Evolutionary conservation across 1,284 basidiomycete genomes (phyloP), one percentile per base, ranked within the genome.

Genomic region (Albatrellus sp.): DNA sequence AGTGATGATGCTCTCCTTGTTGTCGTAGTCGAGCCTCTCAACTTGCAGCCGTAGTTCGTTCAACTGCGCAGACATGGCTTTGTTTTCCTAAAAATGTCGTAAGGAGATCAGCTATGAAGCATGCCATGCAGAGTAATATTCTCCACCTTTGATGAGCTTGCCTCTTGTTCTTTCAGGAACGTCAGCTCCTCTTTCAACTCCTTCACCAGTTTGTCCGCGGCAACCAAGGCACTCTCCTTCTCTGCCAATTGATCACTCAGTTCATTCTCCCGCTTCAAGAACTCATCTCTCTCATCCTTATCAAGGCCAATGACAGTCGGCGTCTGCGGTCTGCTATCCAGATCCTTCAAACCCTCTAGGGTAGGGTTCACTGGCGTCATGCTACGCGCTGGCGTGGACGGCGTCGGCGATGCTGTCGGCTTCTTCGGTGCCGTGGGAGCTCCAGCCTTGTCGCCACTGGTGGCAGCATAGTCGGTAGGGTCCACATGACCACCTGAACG

Each of bases 241-340:
- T 98, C 94, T 1, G 88, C 89, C 39, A 99, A 69, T 57, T 85
- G 75, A 63, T 99, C 94, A 51, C 82, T 91, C 48, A 99, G 73
- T 64, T 99, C 94, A 58, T 98, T 98, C 73, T 99, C 96, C 48
- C 94, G 69, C 60, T 80, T 82, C 63, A 99, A 66, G 75, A 98
- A 98, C 50, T 98, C 94, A 52, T 99, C 94, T 51, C 92, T 71
- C 66, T 99, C 94, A 58, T 98, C 96, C 70, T 93, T 92, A 53
- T 96, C 92, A 55, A 98, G 61, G 11, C 80, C 80, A 33, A 88
- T 73, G 32, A 83, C 79, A 13, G 86, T 90, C 12, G 91, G 92
- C 9, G 90, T 92, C 59, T 84, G 82, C 31, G 88, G 88, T 48
- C 89, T 69, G 57, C 83, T 88, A 50, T 89, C 84, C 30, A 86